Evolutionary conservation across 768 basidiomycete genomes (phyloP), one percentile per base, ranked within the genome.

Genomic region (Termitomyces sp.): DNA sequence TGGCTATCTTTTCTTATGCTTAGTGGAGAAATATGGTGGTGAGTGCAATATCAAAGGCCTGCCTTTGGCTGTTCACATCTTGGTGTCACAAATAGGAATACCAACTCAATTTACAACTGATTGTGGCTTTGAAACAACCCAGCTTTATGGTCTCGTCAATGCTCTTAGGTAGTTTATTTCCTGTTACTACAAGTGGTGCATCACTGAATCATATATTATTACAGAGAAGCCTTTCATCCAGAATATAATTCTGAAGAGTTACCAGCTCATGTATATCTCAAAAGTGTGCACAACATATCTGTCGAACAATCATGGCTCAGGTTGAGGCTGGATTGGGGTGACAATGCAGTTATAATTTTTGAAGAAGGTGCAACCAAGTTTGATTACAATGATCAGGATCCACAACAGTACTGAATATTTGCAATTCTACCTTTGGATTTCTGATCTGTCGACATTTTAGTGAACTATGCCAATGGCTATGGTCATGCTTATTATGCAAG

Each of bases 251-350:
- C 29, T 36, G 10, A 59, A 20, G 60, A 62, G 15, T 24, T 65
- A 16, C 62, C 65, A 13, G 62, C 65, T 18, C 58, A 68, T 46
- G 29, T 53, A 3, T 68, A 61, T 57, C 58, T 66, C 7, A 50
- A 58, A 15, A 68, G 65, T 37, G 53, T 68, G 3, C 60, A 55
- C 28, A 68, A 67, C 47, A 67, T 67, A 24, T 20, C 51, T 10
- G 58, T 65, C 24, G 63, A 67, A 46, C 51, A 60, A 15, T 62
- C 60, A 26, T 68, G 68, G 68, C 59, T 65, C n/a, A 22, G 50
- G 16, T 46, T 68, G 8, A 56, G 46, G 6, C 29, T 65, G 5
- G 56, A 65, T 28, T 64, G 55, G 41, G 65, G 59, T n/a, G 56
- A 64, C 13, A 66, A 66, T 54, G 59, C 59, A 42, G 55, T 56